phyloP scores from a whole-genome alignment of 129 eudicot genomes.

The Solidago caesia region DNA sequence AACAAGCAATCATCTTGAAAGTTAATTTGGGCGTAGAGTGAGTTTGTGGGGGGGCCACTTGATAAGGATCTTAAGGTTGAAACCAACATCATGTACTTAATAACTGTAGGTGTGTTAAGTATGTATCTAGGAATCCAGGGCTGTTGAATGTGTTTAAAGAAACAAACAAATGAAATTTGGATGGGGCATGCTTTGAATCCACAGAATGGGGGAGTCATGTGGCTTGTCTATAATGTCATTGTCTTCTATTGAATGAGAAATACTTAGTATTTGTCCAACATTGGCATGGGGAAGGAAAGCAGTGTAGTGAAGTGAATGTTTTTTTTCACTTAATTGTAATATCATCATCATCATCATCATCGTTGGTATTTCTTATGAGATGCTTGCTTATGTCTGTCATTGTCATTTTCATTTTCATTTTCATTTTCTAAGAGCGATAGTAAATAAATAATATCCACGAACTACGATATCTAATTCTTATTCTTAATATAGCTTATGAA shows the following conservation, averaged over 20 bases:
- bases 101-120: slow-evolving; percentile 9
- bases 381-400: too few relatives aligned
- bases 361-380: too few relatives aligned
- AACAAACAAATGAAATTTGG: slow-evolving; percentile 27
- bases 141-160: slow-evolving; percentile 23
- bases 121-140: slow-evolving; percentile 7
- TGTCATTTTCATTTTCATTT: too few relatives aligned
- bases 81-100: not conserved
- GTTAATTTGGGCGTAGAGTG: not conserved
- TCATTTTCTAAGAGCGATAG: too few relatives aligned
- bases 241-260: slow-evolving; percentile 12
- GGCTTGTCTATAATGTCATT: slow-evolving; percentile 46
- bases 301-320: too few relatives aligned
- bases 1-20: slow-evolving; percentile 32
- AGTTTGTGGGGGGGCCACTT: not conserved
- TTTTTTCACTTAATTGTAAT: too few relatives aligned
- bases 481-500: too few relatives aligned
- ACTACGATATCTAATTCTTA: too few relatives aligned
- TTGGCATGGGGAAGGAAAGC: not conserved
- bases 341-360: too few relatives aligned
- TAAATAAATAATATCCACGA: too few relatives aligned
- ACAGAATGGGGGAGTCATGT: slow-evolving; percentile 67
- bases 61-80: not conserved
- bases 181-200: slow-evolving; percentile 51
- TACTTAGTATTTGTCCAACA: not conserved